Percentiles rank a stretch among this genome's conserved stretches.
Evolutionary conservation across 2,329 filamentous ascomycete genomes (phyloP).

Genomic region (Cladophialophora immunda): DNA sequence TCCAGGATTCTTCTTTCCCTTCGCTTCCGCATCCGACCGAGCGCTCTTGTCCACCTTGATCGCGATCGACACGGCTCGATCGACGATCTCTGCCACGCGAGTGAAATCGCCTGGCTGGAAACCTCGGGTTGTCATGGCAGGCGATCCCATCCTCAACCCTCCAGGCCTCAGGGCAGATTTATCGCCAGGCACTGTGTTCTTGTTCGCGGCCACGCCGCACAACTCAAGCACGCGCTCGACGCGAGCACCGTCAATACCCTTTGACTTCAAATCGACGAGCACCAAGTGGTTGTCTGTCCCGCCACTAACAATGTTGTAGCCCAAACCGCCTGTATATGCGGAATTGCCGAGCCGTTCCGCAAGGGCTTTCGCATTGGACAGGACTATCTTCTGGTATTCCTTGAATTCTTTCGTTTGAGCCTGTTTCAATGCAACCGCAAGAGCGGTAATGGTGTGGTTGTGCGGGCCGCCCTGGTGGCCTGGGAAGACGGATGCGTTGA

Average conservation of each 20-base stretch:
- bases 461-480: conserved; percentile 98
- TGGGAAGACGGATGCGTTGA: conserved; percentile 97
- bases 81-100: conserved; percentile 88
- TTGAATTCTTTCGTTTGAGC: conserved; percentile 89
- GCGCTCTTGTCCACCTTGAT: conserved; percentile 41
- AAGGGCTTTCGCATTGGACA: conserved; percentile 89
- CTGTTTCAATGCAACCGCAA: conserved; percentile 94
- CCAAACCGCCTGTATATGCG: conserved; percentile 73
- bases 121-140: conserved; percentile 95
- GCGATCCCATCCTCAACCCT: conserved; percentile 94
- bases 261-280: conserved; percentile 87
- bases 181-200: conserved; percentile 98
- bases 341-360: conserved; percentile 73
- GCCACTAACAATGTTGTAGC: conserved; percentile 89
- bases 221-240: conserved; percentile 96
- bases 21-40: conserved; percentile 38
- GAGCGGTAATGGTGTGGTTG: conserved; percentile 97
- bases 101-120: conserved; percentile 93
- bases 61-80: conserved; percentile 80
- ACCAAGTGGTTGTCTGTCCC: conserved; percentile 98
- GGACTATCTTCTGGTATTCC: conserved; percentile 87
- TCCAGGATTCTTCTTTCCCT: conserved; percentile 45
- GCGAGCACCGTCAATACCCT: conserved; percentile 86
- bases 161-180: conserved; percentile 94
- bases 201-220: conserved; percentile 99